phyloP scores from a whole-genome alignment of 2,329 filamentous ascomycete genomes.

The Juglanconis juglandina region DNA sequence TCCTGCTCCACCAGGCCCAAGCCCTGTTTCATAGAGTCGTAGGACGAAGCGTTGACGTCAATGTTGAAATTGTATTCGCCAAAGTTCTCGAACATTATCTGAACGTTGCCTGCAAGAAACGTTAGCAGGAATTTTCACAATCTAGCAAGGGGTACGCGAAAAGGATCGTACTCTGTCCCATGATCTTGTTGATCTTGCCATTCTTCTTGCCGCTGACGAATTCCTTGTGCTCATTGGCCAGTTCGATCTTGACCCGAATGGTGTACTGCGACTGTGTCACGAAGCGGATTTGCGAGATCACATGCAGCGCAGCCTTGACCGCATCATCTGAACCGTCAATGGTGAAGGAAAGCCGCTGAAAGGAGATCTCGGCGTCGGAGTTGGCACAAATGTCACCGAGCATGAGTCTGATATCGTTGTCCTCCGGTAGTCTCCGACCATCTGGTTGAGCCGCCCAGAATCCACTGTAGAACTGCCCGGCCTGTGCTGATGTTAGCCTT shows the following conservation, averaged over 20 bases:
- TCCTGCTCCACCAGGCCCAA: constrained; percentile 93
- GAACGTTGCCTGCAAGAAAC: constrained; percentile 68
- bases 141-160: background rate
- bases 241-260: constrained; percentile 95
- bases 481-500: constrained; percentile 47
- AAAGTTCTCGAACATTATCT: constrained; percentile 98
- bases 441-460: constrained; percentile 89
- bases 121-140: constrained; percentile 19
- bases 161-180: constrained; percentile 76
- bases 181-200: constrained; percentile 99
- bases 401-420: constrained; percentile 82
- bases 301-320: constrained; percentile 90
- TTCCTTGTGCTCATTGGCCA: constrained; percentile 98
- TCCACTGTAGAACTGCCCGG: constrained; percentile 95
- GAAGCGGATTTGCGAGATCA: constrained; percentile 88
- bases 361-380: constrained; percentile 89
- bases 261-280: constrained; percentile 84
- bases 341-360: constrained; percentile 90
- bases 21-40: constrained; percentile 91
- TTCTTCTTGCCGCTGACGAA: constrained; percentile 99
- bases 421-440: constrained; percentile 54
- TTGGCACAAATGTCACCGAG: constrained; percentile 94
- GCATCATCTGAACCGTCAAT: constrained; percentile 95
- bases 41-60: constrained; percentile 87
- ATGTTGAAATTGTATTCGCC: constrained; percentile 99